These are phyloP conservation scores for Gaeumannomyces sp. DNA, from an alignment of 2,329 filamentous ascomycete species.

Conservation along the genomic window DNA sequence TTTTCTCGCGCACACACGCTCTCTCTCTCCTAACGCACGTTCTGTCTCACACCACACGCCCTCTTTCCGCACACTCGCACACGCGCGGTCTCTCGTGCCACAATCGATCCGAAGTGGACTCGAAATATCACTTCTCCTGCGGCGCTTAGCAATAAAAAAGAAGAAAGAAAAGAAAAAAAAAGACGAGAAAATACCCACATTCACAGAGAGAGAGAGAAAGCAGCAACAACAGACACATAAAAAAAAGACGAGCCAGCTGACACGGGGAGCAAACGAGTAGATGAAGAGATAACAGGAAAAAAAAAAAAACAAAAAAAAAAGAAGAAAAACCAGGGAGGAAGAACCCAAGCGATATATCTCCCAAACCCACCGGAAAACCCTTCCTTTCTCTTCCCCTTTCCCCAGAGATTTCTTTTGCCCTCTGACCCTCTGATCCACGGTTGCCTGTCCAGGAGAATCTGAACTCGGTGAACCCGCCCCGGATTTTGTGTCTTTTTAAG, in stretches of 20 bases:
- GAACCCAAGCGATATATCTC: neutral
- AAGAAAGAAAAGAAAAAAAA: slow-evolving; percentile 3
- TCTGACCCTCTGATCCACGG: neutral
- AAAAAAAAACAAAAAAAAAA: slow-evolving; percentile 12
- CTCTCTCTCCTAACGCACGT: no score
- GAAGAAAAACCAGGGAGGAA: slow-evolving; percentile 10
- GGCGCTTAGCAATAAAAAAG: neutral
- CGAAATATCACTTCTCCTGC: neutral
- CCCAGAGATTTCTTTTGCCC: neutral
- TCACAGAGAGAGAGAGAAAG: neutral
- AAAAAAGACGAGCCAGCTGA: neutral
- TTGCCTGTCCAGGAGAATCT: neutral
- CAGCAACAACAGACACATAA: neutral
- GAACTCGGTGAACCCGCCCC: no score
- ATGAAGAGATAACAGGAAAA: slow-evolving; percentile 5
- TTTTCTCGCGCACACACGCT: neutral
- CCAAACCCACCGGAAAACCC: neutral
- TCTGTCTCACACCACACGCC: no score
- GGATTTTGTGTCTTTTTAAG: no score
- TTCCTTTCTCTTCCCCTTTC: neutral
- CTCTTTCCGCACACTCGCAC: neutral
- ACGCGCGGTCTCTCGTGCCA: neutral
- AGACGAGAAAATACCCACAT: neutral
- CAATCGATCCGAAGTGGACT: neutral
- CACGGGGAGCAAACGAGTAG: neutral